Conservation (phyloP, 2,329 filamentous ascomycete species). For the Cladorrhinum sp. region DNA sequence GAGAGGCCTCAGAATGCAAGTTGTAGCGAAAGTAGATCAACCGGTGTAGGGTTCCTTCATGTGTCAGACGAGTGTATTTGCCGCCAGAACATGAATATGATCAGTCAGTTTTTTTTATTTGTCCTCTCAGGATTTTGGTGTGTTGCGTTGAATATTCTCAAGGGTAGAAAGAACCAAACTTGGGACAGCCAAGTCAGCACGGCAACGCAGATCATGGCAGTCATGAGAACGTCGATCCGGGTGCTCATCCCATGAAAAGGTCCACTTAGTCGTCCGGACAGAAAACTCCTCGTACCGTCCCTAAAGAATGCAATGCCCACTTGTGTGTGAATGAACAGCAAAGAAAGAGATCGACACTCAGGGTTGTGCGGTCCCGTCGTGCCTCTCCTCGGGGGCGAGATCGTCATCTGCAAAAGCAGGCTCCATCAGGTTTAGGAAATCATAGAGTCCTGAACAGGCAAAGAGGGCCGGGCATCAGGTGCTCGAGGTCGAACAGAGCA, state of each 20-base stretch:
- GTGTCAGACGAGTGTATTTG: constrained; percentile 9
- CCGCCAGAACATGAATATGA: constrained; percentile 7
- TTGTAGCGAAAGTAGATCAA: constrained; percentile 8
- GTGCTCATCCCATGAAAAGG: not conserved
- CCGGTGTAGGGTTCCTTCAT: constrained; percentile 11
- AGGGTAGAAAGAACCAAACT: not conserved
- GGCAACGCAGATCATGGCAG: not conserved
- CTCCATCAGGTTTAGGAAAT: not conserved
- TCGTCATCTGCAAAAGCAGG: not conserved
- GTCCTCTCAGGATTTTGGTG: not conserved
- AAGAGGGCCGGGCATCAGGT: not conserved
- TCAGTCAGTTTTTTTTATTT: constrained; percentile 6
- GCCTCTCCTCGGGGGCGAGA: not conserved
- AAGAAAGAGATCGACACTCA: constrained; percentile 3
- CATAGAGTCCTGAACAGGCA: not conserved
- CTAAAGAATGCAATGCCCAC: not conserved
- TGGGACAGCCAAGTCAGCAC: not conserved
- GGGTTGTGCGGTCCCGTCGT: not conserved
- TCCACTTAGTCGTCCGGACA: not conserved
- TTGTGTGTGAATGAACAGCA: not conserved
- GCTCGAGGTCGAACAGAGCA: not conserved
- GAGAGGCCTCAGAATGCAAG: not conserved
- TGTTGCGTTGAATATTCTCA: not conserved
- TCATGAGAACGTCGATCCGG: not conserved
- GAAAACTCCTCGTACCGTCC: not conserved